A percentile compares a stretch with the other conserved stretches of the same genome.
phyloP scores from a whole-genome alignment of 768 basidiomycete genomes.

The Termitomyces sp. region DNA sequence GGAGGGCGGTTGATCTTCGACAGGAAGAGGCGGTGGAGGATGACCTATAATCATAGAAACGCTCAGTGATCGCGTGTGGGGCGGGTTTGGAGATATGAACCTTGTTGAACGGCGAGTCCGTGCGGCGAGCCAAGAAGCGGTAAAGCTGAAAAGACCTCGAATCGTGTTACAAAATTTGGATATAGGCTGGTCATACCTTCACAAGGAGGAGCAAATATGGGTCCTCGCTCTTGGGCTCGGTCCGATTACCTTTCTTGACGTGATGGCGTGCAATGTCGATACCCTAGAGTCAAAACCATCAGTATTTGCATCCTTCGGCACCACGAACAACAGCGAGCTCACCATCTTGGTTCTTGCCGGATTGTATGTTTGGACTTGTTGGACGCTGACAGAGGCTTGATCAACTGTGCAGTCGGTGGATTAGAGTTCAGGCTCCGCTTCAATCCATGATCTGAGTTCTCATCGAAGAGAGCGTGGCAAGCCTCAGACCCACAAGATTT shows the following conservation, averaged over 20 bases:
- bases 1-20: conserved; percentile 98
- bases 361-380: conserved; percentile 48
- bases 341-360: conserved; percentile 78
- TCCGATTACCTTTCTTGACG: conserved; percentile 96
- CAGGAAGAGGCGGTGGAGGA: conserved; percentile 96
- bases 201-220: conserved; percentile 97
- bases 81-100: conserved; percentile 28
- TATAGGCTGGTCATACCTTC: conserved; percentile 58
- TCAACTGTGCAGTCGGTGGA: conserved; percentile 59
- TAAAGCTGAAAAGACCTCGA: conserved; percentile 64
- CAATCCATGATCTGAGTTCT: conserved; percentile 11
- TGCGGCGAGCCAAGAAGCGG: conserved; percentile 97
- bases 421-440: conserved; percentile 42
- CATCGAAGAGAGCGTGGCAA: no score
- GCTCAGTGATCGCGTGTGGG: background rate
- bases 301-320: conserved; percentile 13
- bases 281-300: conserved; percentile 53
- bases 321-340: conserved; percentile 47
- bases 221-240: conserved; percentile 98
- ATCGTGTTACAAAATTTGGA: conserved; percentile 6
- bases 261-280: conserved; percentile 96
- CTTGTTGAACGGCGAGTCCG: conserved; percentile 96
- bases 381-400: conserved; percentile 47
- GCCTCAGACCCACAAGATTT: background rate
- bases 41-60: conserved; percentile 46